These are phyloP conservation scores for Stenogyne calaminthoides DNA, from an alignment of 305 asterid species.

Conservation along the genomic window DNA sequence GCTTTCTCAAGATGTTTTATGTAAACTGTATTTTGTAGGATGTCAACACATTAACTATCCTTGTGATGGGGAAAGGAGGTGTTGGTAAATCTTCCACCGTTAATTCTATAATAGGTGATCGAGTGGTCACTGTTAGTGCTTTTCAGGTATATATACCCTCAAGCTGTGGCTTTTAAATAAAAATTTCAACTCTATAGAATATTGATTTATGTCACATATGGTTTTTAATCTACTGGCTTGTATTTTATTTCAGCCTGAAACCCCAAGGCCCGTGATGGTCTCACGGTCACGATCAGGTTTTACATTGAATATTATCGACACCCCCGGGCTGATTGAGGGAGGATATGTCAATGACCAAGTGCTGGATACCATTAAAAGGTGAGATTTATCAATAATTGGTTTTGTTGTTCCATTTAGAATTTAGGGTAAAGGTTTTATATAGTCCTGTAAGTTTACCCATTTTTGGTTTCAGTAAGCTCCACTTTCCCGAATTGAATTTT, in stretches of 20 bases:
- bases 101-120: constrained; percentile 87
- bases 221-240: background rate
- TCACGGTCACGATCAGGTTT: constrained; percentile 78
- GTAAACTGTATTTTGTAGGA: constrained; percentile 43
- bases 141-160: constrained; percentile 66
- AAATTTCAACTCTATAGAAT: background rate
- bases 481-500: too few relatives aligned
- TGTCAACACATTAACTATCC: constrained; percentile 74
- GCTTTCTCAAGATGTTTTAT: background rate
- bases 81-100: constrained; percentile 96
- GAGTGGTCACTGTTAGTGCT: constrained; percentile 88
- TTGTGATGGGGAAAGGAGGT: constrained; percentile 97
- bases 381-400: constrained; percentile 12
- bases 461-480: too few relatives aligned
- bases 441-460: too few relatives aligned
- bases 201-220: background rate
- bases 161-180: constrained; percentile 14
- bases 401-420: background rate
- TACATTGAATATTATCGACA: constrained; percentile 77
- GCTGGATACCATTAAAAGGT: constrained; percentile 82
- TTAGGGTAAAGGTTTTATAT: too few relatives aligned
- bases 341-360: constrained; percentile 85
- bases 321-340: constrained; percentile 96
- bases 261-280: constrained; percentile 88
- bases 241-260: constrained; percentile 60